Percentiles rank a stretch among this genome's conserved stretches.
Evolutionary conservation across 345 rosid species (phyloP).

Genomic region (Pseudoturritis turrita): DNA sequence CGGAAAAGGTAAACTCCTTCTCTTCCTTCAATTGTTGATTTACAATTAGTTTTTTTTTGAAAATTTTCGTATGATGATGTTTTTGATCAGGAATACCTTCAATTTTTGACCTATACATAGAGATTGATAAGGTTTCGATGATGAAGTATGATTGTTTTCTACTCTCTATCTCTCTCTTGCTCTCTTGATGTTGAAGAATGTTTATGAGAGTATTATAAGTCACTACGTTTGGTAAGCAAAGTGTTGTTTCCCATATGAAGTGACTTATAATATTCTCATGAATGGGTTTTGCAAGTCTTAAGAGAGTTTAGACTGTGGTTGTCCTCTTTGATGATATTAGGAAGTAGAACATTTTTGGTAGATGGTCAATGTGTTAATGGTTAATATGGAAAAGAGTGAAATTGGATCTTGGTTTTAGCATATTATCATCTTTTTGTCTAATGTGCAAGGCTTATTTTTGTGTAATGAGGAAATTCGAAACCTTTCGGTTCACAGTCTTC

Average conservation of each 20-base stretch:
- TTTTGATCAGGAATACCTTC: too few species aligned
- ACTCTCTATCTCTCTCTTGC: background rate
- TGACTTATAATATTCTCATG: conserved; percentile 19
- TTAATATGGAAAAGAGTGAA: background rate
- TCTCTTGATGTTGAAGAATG: background rate
- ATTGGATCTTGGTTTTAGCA: too few species aligned
- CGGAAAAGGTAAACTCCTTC: background rate
- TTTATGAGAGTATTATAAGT: conserved; percentile 28
- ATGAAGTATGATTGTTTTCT: background rate
- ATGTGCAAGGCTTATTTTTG: background rate
- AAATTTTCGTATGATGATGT: too few species aligned
- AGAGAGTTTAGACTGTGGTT: too few species aligned
- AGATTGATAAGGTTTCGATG: too few species aligned
- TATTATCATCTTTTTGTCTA: background rate
- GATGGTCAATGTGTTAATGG: background rate
- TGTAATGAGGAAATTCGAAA: background rate
- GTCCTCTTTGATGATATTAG: too few species aligned
- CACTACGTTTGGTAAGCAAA: conserved; percentile 15
- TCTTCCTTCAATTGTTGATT: background rate
- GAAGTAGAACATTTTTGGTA: too few species aligned
- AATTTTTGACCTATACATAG: too few species aligned
- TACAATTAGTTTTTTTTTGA: background rate
- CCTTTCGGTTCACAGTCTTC: background rate
- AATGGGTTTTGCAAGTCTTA: background rate
- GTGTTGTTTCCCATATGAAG: background rate